Evolutionary conservation across 1,139 yeast species (phyloP).

Genomic region (Meyerozyma elateridarum): DNA sequence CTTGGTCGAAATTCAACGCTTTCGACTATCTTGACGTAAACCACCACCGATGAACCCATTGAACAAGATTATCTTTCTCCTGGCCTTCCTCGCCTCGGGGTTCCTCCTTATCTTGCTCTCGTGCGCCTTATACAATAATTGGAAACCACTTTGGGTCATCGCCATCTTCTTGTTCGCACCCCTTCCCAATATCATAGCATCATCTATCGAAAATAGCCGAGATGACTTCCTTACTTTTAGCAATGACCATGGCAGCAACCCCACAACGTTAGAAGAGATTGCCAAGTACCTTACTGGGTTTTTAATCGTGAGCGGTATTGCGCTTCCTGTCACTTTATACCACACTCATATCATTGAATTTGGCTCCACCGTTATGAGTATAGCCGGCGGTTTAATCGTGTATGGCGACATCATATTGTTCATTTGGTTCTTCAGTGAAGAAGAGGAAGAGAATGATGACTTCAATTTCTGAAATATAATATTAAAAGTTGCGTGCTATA

Average conservation of each 20-base stretch:
- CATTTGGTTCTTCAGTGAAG: constrained; percentile 62
- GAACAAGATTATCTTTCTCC: constrained; percentile 65
- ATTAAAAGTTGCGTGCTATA: background rate
- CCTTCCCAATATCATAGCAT: constrained; percentile 53
- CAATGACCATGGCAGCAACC: constrained; percentile 35
- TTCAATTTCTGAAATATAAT: constrained; percentile 33
- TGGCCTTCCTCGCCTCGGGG: constrained; percentile 69
- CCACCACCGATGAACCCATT: constrained; percentile 56
- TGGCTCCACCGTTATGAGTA: constrained; percentile 62
- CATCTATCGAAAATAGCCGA: constrained; percentile 38
- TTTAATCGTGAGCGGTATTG: constrained; percentile 63
- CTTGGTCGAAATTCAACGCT: too few relatives aligned
- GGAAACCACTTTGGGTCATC: constrained; percentile 67
- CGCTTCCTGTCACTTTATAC: constrained; percentile 60
- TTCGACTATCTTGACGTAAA: too few relatives aligned
- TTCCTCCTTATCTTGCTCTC: constrained; percentile 66
- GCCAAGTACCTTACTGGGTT: constrained; percentile 62
- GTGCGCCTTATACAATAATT: constrained; percentile 69
- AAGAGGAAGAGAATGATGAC: constrained; percentile 51
- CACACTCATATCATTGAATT: constrained; percentile 54
- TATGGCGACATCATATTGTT: constrained; percentile 66
- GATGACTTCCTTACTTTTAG: constrained; percentile 66
- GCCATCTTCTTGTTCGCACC: constrained; percentile 66
- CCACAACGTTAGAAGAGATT: constrained; percentile 52
- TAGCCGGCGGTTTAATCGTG: constrained; percentile 67